Evolutionary conservation across 1,139 yeast species (phyloP).

Genomic region (Geotrichum australiense): DNA sequence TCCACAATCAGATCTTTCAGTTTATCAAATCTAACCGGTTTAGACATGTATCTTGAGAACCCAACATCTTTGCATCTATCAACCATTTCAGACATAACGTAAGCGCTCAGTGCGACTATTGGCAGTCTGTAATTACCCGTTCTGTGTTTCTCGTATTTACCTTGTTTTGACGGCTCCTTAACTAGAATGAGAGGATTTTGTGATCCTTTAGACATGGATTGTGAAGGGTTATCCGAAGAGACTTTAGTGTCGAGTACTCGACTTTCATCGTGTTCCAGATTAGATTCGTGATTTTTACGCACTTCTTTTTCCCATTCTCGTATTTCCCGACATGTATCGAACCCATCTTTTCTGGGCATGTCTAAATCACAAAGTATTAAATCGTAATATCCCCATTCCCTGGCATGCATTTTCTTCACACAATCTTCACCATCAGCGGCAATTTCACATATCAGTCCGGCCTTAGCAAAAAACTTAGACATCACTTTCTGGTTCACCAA

Average conservation of each 20-base stretch:
- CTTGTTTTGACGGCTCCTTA: neutral
- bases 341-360: slow-evolving; percentile 83
- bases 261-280: neutral
- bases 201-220: neutral
- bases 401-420: slow-evolving; percentile 43
- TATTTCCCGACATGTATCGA: slow-evolving; percentile 69
- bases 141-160: slow-evolving; percentile 38
- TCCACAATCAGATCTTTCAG: slow-evolving; percentile 23
- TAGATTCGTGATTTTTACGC: neutral
- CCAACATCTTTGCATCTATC: slow-evolving; percentile 68
- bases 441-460: slow-evolving; percentile 65
- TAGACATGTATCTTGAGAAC: slow-evolving; percentile 71
- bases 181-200: too few species aligned
- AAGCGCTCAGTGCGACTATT: slow-evolving; percentile 73
- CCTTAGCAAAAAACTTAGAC: slow-evolving; percentile 62
- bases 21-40: slow-evolving; percentile 43
- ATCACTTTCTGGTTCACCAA: slow-evolving; percentile 85
- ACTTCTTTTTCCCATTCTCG: slow-evolving; percentile 65
- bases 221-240: neutral
- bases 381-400: slow-evolving; percentile 41
- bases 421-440: slow-evolving; percentile 70
- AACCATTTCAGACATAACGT: slow-evolving; percentile 77
- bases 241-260: too few species aligned
- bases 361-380: slow-evolving; percentile 76
- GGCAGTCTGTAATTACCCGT: slow-evolving; percentile 51